Percentiles rank a stretch among this genome's conserved stretches.
Conservation (phyloP, 1,284 basidiomycete species). For the Coniophora puteana region DNA sequence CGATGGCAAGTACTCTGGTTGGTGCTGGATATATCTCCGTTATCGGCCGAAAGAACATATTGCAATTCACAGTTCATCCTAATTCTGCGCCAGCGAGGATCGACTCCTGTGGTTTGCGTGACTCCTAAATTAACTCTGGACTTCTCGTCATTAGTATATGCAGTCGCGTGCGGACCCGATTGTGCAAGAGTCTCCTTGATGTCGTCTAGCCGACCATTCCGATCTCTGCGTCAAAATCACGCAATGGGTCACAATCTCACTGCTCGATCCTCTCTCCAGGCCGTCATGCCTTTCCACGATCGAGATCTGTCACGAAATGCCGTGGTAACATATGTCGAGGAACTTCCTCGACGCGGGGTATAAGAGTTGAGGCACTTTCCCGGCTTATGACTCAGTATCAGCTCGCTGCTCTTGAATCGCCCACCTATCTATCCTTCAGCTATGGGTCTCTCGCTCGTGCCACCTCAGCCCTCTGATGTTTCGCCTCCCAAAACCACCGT, state of each 20-base stretch:
- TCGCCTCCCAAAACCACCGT: neutral
- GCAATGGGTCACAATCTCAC: slow-evolving; percentile 33
- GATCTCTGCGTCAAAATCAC: slow-evolving; percentile 27
- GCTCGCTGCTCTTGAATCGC: slow-evolving; percentile 3
- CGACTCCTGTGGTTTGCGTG: too few relatives aligned
- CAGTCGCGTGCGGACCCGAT: too few relatives aligned
- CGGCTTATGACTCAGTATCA: slow-evolving; percentile 8
- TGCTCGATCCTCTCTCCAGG: slow-evolving; percentile 13
- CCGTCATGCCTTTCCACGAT: slow-evolving; percentile 14
- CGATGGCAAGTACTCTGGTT: too few relatives aligned
- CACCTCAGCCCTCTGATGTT: slow-evolving; percentile 18
- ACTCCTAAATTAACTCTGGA: too few relatives aligned
- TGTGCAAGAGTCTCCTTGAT: too few relatives aligned
- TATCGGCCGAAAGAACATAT: too few relatives aligned
- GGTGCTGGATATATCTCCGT: too few relatives aligned
- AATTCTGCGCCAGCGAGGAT: too few relatives aligned
- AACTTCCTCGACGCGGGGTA: neutral
- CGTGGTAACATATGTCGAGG: slow-evolving; percentile 9
- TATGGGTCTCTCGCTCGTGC: slow-evolving; percentile 32
- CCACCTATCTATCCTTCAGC: neutral
- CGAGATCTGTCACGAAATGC: slow-evolving; percentile 6
- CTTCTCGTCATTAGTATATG: too few relatives aligned
- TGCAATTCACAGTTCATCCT: too few relatives aligned
- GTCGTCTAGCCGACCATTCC: too few relatives aligned
- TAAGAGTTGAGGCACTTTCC: neutral